Evolutionary conservation across 495 filamentous ascomycete genomes (phyloP).

Genomic region (Aspergillus bertholletiae): DNA sequence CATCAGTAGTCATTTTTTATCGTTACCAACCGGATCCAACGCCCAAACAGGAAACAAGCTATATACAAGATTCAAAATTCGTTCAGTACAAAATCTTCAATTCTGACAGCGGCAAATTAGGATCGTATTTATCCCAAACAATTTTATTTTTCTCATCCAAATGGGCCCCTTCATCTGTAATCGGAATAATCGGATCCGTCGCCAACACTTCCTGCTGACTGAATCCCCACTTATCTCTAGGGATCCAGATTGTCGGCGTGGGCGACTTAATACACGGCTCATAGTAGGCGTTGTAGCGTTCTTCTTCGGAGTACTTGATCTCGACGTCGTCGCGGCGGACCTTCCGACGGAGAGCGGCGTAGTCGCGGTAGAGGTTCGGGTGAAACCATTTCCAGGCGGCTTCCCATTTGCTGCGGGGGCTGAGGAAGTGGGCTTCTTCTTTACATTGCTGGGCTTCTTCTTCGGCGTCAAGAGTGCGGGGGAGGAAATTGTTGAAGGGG

Average conservation of each 20-base stretch:
- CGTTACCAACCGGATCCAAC: not conserved
- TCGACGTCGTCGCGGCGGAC: slow-evolving; percentile 58
- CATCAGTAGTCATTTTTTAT: too few species aligned
- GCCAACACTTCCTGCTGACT: slow-evolving; percentile 59
- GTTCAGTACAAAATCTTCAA: slow-evolving; percentile 23
- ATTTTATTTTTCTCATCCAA: slow-evolving; percentile 61
- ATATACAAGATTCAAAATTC: not conserved
- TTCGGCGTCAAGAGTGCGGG: slow-evolving; percentile 50
- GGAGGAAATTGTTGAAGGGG: slow-evolving; percentile 73
- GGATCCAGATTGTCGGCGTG: slow-evolving; percentile 66
- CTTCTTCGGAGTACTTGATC: slow-evolving; percentile 50
- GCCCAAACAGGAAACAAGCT: not conserved
- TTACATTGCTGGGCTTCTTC: slow-evolving; percentile 38
- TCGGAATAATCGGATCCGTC: slow-evolving; percentile 47
- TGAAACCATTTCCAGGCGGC: slow-evolving; percentile 67
- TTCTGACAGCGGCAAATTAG: slow-evolving; percentile 36
- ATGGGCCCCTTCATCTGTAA: slow-evolving; percentile 63
- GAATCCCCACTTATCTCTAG: slow-evolving; percentile 62
- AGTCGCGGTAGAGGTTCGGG: slow-evolving; percentile 72
- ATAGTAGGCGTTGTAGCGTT: slow-evolving; percentile 57
- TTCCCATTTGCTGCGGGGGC: slow-evolving; percentile 6
- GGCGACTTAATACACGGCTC: slow-evolving; percentile 62
- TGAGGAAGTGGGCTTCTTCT: slow-evolving; percentile 24
- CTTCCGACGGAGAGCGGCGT: slow-evolving; percentile 62
- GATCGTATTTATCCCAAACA: slow-evolving; percentile 51